A percentile compares a stretch with the other conserved stretches of the same genome.
These are phyloP conservation scores for Tetrapisispora iriomotensis DNA, from an alignment of 805 yeast genomes.

Conservation along the genomic window DNA sequence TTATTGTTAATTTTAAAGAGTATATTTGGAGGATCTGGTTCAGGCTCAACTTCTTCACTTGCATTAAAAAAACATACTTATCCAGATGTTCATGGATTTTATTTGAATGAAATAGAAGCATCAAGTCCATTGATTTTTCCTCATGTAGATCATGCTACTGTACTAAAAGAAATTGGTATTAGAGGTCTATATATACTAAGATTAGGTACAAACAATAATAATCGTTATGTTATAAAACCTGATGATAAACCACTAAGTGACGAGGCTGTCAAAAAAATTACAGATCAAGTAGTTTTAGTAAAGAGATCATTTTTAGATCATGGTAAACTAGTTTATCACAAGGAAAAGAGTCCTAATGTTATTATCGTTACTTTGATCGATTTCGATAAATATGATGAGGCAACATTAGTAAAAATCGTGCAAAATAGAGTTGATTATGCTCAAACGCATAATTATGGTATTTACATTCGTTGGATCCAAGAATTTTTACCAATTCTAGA, in stretches of 20 bases:
- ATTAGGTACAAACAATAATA: constrained; percentile 37
- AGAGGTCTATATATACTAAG: constrained; percentile 41
- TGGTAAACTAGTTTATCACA: constrained; percentile 43
- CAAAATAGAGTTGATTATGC: constrained; percentile 89
- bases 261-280: constrained; percentile 24
- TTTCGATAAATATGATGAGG: constrained; percentile 52
- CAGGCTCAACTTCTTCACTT: constrained; percentile 1
- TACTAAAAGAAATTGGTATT: constrained; percentile 47
- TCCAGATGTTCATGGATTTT: constrained; percentile 36
- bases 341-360: constrained; percentile 43
- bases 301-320: constrained; percentile 53
- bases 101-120: constrained; percentile 37
- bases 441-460: constrained; percentile 67
- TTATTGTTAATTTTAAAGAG: constrained; percentile 14
- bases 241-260: constrained; percentile 36
- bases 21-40: constrained; percentile 7
- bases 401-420: constrained; percentile 55
- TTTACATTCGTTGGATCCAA: constrained; percentile 75
- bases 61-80: constrained; percentile 5
- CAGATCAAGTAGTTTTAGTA: constrained; percentile 33
- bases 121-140: constrained; percentile 54
- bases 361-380: constrained; percentile 75
- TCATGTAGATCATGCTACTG: constrained; percentile 60
- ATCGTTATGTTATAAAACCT: constrained; percentile 29
- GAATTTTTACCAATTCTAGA: constrained; percentile 63